phyloP scores from a whole-genome alignment of 1,284 basidiomycete species.

The Moesziomyces globuligerus region DNA sequence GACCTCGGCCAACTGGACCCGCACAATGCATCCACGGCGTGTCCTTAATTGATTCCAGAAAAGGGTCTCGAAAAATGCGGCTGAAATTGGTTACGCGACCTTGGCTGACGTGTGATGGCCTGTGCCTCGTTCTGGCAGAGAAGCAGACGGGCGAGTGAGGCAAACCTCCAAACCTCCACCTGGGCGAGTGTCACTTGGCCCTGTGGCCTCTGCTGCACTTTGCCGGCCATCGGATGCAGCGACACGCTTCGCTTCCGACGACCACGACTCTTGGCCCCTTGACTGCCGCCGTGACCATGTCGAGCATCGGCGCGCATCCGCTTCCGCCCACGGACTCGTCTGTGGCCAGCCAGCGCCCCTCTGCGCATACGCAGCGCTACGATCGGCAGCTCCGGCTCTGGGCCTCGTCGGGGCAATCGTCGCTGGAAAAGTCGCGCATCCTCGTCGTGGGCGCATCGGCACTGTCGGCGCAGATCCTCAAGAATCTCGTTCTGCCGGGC shows the following conservation, averaged over 20 bases:
- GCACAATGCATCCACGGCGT: not conserved
- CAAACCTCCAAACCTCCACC: too few species aligned
- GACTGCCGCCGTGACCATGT: conserved; percentile 13
- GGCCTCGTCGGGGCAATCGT: conserved; percentile 92
- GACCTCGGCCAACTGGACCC: not conserved
- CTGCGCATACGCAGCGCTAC: conserved; percentile 64
- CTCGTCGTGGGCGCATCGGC: conserved; percentile 83
- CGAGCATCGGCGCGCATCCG: conserved; percentile 36
- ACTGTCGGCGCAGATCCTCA: conserved; percentile 84
- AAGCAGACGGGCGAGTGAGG: too few species aligned
- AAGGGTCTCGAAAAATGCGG: not conserved
- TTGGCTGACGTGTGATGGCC: not conserved
- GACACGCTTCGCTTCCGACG: not conserved
- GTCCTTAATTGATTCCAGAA: not conserved
- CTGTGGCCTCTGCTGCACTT: too few species aligned
- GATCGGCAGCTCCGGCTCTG: conserved; percentile 77
- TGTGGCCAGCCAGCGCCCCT: conserved; percentile 41
- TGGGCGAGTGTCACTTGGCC: too few species aligned
- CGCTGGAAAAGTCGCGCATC: conserved; percentile 84
- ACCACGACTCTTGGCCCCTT: not conserved
- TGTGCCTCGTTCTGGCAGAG: not conserved
- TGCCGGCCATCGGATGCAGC: too few species aligned
- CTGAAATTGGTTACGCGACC: not conserved
- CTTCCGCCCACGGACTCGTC: conserved; percentile 31
- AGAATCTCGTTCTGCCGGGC: conserved; percentile 94